Evolutionary conservation across 164 flowering plant species (phyloP).

Genomic region (Kingdonia uniflora): DNA sequence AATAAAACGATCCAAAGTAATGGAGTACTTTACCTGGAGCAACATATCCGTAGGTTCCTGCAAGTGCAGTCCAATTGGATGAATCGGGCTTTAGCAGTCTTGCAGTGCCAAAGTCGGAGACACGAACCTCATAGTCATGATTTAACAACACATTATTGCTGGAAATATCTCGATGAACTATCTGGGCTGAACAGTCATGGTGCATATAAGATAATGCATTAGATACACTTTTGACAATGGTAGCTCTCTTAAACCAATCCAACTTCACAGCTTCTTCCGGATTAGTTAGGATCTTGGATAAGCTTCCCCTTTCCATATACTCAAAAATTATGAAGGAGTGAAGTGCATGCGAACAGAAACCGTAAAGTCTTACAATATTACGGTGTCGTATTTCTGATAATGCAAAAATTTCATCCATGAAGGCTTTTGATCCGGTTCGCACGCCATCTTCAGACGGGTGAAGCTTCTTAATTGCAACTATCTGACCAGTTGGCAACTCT

Average conservation of each 20-base stretch:
- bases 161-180: conserved; percentile 3
- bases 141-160: conserved; percentile 4
- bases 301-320: neutral
- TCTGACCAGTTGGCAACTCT: neutral
- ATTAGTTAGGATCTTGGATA: neutral
- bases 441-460: neutral
- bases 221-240: neutral
- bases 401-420: neutral
- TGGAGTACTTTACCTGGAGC: no score
- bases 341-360: conserved; percentile 1
- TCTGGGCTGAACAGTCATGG: neutral
- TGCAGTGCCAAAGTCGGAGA: neutral
- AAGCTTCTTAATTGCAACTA: conserved; percentile 1
- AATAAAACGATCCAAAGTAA: neutral
- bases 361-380: neutral
- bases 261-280: neutral
- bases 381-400: conserved; percentile 2
- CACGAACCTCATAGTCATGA: neutral
- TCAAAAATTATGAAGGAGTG: neutral
- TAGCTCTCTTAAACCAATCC: conserved; percentile 1
- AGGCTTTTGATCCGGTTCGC: neutral
- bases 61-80: conserved; percentile 1
- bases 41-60: neutral
- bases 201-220: conserved; percentile 1
- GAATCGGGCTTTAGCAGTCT: neutral